These are phyloP conservation scores for Allium fistulosum DNA, from an alignment of 106 monocot species.

Conservation along the genomic window DNA sequence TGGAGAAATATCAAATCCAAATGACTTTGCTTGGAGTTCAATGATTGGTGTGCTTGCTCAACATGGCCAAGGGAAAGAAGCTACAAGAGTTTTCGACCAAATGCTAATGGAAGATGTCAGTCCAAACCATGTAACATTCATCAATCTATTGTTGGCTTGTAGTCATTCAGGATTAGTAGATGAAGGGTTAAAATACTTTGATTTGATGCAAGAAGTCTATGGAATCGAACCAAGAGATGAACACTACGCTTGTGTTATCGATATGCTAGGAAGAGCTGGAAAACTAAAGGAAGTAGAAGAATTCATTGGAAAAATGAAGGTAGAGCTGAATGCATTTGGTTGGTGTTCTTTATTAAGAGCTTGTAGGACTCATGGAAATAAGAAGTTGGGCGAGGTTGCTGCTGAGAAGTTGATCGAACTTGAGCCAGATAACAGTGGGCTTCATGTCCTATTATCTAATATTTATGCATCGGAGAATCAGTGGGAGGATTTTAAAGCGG, in stretches of 20 bases:
- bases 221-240: conserved; percentile 33
- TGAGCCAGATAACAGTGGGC: conserved; percentile 44
- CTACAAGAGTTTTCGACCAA: conserved; percentile 16
- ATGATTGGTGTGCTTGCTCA: conserved; percentile 33
- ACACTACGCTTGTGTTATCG: conserved; percentile 43
- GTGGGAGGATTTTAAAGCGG: conserved; percentile 49
- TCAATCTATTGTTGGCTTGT: conserved; percentile 42
- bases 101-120: conserved; percentile 19
- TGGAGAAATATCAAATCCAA: conserved; percentile 15
- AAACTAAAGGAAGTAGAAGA: conserved; percentile 31
- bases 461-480: conserved; percentile 36
- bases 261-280: conserved; percentile 44
- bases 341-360: conserved; percentile 67
- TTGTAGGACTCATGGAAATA: conserved; percentile 36
- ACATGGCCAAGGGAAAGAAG: conserved; percentile 36
- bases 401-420: conserved; percentile 53
- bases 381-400: conserved; percentile 42
- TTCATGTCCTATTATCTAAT: conserved; percentile 41
- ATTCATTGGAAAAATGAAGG: conserved; percentile 37
- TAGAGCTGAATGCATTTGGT: conserved; percentile 40
- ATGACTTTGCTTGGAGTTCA: conserved; percentile 29
- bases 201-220: conserved; percentile 25
- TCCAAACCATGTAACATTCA: conserved; percentile 37
- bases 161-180: conserved; percentile 49
- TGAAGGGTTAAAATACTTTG: conserved; percentile 30